Conservation (phyloP, 305 asterid species). For the Fraxinus baroniana region DNA sequence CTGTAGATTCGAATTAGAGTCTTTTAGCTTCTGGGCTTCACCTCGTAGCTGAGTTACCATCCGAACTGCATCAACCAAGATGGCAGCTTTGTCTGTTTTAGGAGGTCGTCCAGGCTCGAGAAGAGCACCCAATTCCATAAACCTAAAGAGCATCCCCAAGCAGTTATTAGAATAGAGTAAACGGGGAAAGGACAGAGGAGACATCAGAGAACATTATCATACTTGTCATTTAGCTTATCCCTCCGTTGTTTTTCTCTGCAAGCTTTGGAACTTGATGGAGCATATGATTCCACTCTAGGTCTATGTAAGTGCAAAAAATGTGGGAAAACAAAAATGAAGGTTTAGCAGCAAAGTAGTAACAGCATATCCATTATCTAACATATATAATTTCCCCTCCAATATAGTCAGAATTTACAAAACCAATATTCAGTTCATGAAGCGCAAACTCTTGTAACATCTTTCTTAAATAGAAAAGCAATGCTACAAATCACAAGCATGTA, state of each 20-base stretch:
- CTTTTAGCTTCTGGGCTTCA: constrained; percentile 85
- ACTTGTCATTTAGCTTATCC: constrained; percentile 93
- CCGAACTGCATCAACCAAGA: constrained; percentile 85
- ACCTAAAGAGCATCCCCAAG: constrained; percentile 39
- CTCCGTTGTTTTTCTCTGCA: constrained; percentile 91
- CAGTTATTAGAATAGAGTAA: constrained; percentile 15
- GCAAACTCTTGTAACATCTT: not conserved
- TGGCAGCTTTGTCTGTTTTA: constrained; percentile 85
- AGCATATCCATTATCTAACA: not conserved
- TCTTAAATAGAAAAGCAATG: not conserved
- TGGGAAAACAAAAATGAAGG: not conserved
- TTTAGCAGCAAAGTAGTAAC: not conserved
- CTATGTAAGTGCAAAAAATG: constrained; percentile 37
- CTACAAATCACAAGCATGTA: not conserved
- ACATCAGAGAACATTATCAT: constrained; percentile 23
- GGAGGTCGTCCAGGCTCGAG: constrained; percentile 96
- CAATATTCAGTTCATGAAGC: not conserved
- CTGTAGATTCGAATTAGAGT: constrained; percentile 67
- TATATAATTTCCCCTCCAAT: not conserved
- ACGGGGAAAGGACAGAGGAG: not conserved
- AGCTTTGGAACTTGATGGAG: constrained; percentile 82
- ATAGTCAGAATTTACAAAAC: not conserved
- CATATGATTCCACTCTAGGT: constrained; percentile 61
- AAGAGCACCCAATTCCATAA: constrained; percentile 78
- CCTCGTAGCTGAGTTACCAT: constrained; percentile 77